Percentiles rank a stretch among this genome's conserved stretches.
These are phyloP conservation scores for Beverwykella pulmonaria DNA, from an alignment of 495 filamentous ascomycete species.

Conservation along the genomic window DNA sequence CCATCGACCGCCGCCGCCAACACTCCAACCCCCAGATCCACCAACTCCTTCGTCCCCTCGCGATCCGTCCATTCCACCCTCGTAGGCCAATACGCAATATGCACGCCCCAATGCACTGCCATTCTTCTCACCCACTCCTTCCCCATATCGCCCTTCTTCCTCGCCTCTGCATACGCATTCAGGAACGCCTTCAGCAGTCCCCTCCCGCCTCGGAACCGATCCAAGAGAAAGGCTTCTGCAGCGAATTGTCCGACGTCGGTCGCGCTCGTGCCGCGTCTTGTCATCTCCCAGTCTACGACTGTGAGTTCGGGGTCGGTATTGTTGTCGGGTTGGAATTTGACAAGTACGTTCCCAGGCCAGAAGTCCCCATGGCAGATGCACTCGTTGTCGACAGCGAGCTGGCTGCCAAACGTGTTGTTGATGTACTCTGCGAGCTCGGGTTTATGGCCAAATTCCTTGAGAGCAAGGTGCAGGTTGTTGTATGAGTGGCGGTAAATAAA, in stretches of 20 bases:
- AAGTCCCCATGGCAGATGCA: slow-evolving; percentile 48
- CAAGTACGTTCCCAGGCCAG: slow-evolving; percentile 44
- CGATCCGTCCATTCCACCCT: slow-evolving; percentile 38
- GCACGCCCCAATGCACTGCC: slow-evolving; percentile 43
- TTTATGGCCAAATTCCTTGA: slow-evolving; percentile 37
- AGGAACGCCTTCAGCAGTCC: slow-evolving; percentile 44
- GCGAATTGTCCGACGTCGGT: slow-evolving; percentile 49
- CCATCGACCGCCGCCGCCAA: slow-evolving; percentile 30
- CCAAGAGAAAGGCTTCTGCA: slow-evolving; percentile 46
- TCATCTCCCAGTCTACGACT: slow-evolving; percentile 49
- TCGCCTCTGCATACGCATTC: slow-evolving; percentile 33
- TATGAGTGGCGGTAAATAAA: slow-evolving; percentile 42
- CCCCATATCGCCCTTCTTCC: slow-evolving; percentile 7
- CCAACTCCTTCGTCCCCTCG: slow-evolving; percentile 40
- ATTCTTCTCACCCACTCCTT: slow-evolving; percentile 39
- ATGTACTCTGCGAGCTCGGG: slow-evolving; percentile 36
- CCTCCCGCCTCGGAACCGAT: slow-evolving; percentile 43
- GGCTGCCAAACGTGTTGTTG: slow-evolving; percentile 38
- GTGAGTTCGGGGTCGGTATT: slow-evolving; percentile 29
- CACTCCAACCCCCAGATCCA: slow-evolving; percentile 38
- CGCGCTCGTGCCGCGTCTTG: slow-evolving; percentile 42
- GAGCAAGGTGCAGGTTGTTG: slow-evolving; percentile 27
- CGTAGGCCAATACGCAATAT: slow-evolving; percentile 47
- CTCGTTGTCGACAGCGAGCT: slow-evolving; percentile 41
- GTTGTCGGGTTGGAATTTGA: slow-evolving; percentile 10